Conservation (phyloP, 1,284 basidiomycete genomes). For the Irpex lacteus region DNA sequence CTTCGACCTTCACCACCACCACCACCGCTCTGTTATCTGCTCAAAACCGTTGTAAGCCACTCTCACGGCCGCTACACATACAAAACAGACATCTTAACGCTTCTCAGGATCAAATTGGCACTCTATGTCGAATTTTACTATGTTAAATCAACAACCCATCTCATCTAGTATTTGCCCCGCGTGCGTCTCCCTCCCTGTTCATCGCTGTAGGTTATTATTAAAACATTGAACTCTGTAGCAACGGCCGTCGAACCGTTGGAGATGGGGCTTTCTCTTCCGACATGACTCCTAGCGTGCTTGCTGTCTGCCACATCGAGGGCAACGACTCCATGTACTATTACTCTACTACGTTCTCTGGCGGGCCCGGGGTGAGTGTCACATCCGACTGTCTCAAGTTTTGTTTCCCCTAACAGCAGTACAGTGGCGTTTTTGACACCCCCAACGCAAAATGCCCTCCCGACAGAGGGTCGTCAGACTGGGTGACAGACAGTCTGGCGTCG, state of each 20-base stretch:
- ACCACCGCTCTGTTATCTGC: not conserved
- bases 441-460: constrained; percentile 87
- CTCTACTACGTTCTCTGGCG: constrained; percentile 85
- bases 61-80: not conserved
- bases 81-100: not conserved
- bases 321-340: constrained; percentile 81
- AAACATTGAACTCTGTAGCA: constrained; percentile 46
- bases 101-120: constrained; percentile 64
- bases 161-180: constrained; percentile 89
- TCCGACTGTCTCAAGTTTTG: not conserved
- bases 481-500: constrained; percentile 85
- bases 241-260: constrained; percentile 90
- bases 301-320: constrained; percentile 79
- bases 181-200: constrained; percentile 46
- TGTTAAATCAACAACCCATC: constrained; percentile 68
- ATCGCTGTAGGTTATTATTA: constrained; percentile 11
- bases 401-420: constrained; percentile 27
- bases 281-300: constrained; percentile 76
- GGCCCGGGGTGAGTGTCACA: constrained; percentile 64
- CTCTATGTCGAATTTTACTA: constrained; percentile 65
- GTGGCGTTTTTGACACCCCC: constrained; percentile 91
- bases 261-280: constrained; percentile 84
- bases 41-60: constrained; percentile 1
- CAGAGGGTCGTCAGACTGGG: constrained; percentile 87
- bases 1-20: constrained; percentile 2